Conservation (phyloP, 1,139 yeast genomes). For the Insectozyma bohioensis region DNA sequence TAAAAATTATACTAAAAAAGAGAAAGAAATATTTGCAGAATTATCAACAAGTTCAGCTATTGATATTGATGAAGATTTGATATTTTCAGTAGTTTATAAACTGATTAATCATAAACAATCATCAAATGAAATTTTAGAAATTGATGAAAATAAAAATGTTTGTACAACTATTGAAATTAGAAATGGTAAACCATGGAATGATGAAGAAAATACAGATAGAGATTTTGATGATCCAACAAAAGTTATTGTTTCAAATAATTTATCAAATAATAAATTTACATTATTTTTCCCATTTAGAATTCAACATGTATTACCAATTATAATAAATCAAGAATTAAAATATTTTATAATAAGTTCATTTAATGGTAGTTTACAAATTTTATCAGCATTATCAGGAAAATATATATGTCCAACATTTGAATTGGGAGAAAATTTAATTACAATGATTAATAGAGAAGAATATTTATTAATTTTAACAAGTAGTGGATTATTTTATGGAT, state of each 20-base stretch:
- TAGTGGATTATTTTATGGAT: slow-evolving; percentile 48
- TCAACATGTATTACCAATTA: slow-evolving; percentile 41
- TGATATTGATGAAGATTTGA: slow-evolving; percentile 40
- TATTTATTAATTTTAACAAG: slow-evolving; percentile 57
- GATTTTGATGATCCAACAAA: slow-evolving; percentile 49
- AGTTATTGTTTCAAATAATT: slow-evolving; percentile 30
- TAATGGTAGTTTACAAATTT: slow-evolving; percentile 66
- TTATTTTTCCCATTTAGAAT: slow-evolving; percentile 43
- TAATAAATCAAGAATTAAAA: slow-evolving; percentile 25
- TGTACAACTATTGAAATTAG: slow-evolving; percentile 38
- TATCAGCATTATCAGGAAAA: slow-evolving; percentile 62
- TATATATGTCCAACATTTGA: slow-evolving; percentile 49
- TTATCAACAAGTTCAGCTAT: slow-evolving; percentile 25
- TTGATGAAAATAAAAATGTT: slow-evolving; percentile 5
- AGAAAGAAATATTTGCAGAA: slow-evolving; percentile 23
- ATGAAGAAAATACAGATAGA: slow-evolving; percentile 30
- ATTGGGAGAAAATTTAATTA: slow-evolving; percentile 59
- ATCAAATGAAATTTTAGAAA: slow-evolving; percentile 8
- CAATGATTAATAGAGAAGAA: slow-evolving; percentile 49
- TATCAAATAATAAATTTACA: slow-evolving; percentile 20
- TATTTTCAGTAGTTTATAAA: slow-evolving; percentile 37
- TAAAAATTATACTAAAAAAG: slow-evolving; percentile 11
- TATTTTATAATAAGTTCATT: slow-evolving; percentile 69
- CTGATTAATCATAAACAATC: slow-evolving; percentile 24
- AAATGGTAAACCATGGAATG: slow-evolving; percentile 45